These are phyloP conservation scores for Irpex lacteus DNA, from an alignment of 1,284 basidiomycete genomes.

Conservation along the genomic window DNA sequence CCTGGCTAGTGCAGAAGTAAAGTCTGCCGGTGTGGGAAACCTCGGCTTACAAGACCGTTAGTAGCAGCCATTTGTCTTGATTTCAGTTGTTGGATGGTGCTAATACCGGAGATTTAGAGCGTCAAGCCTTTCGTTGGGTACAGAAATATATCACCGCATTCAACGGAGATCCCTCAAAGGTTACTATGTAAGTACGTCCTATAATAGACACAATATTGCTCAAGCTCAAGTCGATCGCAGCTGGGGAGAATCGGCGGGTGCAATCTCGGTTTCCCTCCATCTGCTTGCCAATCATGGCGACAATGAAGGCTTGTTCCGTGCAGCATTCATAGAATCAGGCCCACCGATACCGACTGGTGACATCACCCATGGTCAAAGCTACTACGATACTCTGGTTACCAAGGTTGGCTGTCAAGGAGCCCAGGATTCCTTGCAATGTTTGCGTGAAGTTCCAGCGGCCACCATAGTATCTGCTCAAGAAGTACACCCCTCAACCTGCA, in stretches of 20 bases:
- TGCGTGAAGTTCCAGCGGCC: slow-evolving; percentile 31
- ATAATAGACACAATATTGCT: background rate
- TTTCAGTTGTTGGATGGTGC: background rate
- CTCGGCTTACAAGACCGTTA: slow-evolving; percentile 53
- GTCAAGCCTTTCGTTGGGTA: slow-evolving; percentile 32
- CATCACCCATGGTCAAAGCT: slow-evolving; percentile 28
- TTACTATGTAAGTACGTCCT: slow-evolving; percentile 43
- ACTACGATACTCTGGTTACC: slow-evolving; percentile 32
- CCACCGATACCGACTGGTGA: slow-evolving; percentile 31
- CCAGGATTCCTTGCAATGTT: slow-evolving; percentile 36
- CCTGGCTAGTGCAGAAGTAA: slow-evolving; percentile 45
- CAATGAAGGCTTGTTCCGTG: slow-evolving; percentile 32
- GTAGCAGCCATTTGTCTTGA: slow-evolving; percentile 17
- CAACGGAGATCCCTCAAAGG: slow-evolving; percentile 59
- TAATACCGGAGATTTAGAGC: slow-evolving; percentile 17
- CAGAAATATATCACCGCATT: slow-evolving; percentile 62
- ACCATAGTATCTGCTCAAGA: background rate
- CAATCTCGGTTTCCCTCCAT: slow-evolving; percentile 33
- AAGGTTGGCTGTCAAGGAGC: slow-evolving; percentile 29
- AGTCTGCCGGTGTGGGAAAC: slow-evolving; percentile 49
- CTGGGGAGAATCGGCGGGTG: slow-evolving; percentile 43
- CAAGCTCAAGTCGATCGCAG: slow-evolving; percentile 16
- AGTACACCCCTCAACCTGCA: background rate
- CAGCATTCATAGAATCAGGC: slow-evolving; percentile 36
- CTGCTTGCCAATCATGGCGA: slow-evolving; percentile 31